Base-by-base conservation (phyloP, 1,284 basidiomycete species). In the Trichosporon sp. region DNA sequence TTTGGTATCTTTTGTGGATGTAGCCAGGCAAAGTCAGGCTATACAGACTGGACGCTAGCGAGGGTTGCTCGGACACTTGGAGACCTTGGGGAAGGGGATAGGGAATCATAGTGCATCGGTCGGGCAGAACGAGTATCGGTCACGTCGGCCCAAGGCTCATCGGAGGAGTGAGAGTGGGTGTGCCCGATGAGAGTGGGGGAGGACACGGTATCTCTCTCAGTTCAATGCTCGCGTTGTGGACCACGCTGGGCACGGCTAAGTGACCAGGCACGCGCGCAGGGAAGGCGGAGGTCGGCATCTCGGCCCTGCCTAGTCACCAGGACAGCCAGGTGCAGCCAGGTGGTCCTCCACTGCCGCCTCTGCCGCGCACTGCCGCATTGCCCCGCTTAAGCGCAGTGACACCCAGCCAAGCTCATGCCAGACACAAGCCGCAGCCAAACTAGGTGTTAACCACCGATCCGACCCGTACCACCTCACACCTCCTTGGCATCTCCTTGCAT, bases 291-390 rank as follows among this genome's bases (percentile, higher is more conserved):
- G 16, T 46, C 43, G 43, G 43, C 43, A 46, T 46, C 43, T 46
- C 43, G 43, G 43, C 43, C 43, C 14, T 12, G 43, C 43, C 16
- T 14, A n/a, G 43, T 46, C 43, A 46, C 43, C 43, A 46, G 43
- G 43, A 46, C 43, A 46, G 43, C 43, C 4, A n/a, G 43, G 26
- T 26, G 26, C 26, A 26, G 3, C 14, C 43, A n/a, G 4, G 16
- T 46, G 43, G 43, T 46, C 16, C 43, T 46, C 43, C 43, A 46
- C 43, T 46, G 43, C 43, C 43, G 43, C 43, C 43, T n/a, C 4
- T 46, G 43, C 43, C 43, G 43, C 43, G 43, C 43, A 46, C 43
- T 46, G 43, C 43, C 43, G 43, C 43, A n/a, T 46, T 46, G 43
- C 43, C 43, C 16, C 43, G 14, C 16, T n/a, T 46, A 16, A 43